phyloP scores from a whole-genome alignment of 176 grass and related monocot species.

The Paspalum notatum region DNA sequence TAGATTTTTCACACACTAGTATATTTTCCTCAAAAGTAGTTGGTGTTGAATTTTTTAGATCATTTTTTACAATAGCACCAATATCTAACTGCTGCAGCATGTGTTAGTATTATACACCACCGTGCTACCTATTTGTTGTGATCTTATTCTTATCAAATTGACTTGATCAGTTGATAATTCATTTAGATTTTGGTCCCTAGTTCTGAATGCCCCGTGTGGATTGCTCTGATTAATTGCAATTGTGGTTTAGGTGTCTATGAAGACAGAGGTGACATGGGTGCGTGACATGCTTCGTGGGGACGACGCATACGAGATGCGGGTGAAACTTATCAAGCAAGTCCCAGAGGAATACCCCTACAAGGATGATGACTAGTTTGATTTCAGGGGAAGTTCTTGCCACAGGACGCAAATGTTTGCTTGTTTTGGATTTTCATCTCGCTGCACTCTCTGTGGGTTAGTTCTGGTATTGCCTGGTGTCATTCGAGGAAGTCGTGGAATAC shows the following conservation, averaged over 20 bases:
- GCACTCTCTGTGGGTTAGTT: not conserved
- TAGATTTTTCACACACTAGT: not conserved
- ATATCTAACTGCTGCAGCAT: not conserved
- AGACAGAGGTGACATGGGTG: slow-evolving; percentile 95
- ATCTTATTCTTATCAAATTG: not conserved
- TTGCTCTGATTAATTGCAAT: not conserved
- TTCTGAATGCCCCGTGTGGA: not conserved
- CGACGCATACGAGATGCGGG: slow-evolving; percentile 87
- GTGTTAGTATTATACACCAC: not conserved
- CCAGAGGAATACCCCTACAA: slow-evolving; percentile 99
- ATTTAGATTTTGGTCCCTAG: not conserved
- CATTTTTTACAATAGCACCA: not conserved
- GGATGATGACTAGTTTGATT: slow-evolving; percentile 72
- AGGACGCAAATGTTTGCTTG: not conserved
- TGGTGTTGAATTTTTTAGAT: not conserved
- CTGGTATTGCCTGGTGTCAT: slow-evolving; percentile 19
- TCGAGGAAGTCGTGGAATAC: slow-evolving; percentile 25
- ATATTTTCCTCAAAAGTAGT: not conserved
- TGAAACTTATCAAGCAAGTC: slow-evolving; percentile 95
- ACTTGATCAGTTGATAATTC: not conserved
- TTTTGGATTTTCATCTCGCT: not conserved
- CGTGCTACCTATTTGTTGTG: not conserved
- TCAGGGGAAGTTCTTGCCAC: not conserved
- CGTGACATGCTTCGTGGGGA: slow-evolving; percentile 93
- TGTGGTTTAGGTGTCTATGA: slow-evolving; percentile 82